Base-by-base conservation (phyloP, 1,139 yeast genomes). In the Kodamaea anthophila region DNA sequence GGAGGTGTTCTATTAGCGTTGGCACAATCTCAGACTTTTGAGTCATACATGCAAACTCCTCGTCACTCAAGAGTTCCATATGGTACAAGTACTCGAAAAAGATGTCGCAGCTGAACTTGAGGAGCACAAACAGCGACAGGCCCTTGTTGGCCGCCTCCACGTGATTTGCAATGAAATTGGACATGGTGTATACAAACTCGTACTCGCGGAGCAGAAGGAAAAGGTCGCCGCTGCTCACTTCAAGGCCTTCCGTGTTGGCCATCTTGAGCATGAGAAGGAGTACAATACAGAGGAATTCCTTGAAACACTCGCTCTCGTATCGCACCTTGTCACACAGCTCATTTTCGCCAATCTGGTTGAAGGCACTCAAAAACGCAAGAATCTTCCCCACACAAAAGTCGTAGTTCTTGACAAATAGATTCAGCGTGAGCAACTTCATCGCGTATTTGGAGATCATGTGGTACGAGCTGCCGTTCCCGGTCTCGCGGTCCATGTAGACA, bases 1-100 rank as follows among this genome's bases (percentile, higher is more conserved):
- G 65, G 26, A 82, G 54, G 39, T 67, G 73, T 34, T 66, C 63
- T 10, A 84, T 60, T 32, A 82, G 45, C 1, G 55, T 49, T 2
- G 54, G 48, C 2, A 65, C 55, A 26, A 66, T 40, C 4, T 41
- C 40, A 7, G 64, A 49, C 11, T 43, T 35, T 16, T 42, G 38
- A 3, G 63, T 54, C 33, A 66, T 42, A 10, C 42, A 42, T 6
- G 41, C 41, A 31, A 65, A 60, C 33, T 66, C 71, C 5, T 37
- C 37, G 34, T 62, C 68, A 5, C 52, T 40, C 5, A 66, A 44
- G 11, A 62, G 39, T 29, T 58, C 69, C 4, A 51, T 49, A 28
- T 56, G 55, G 43, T 54, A 66, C 23, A 66, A 53, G 36, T 66
- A 66, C 40, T 65, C 71, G 39, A 65, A 66, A 10, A 66, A 45